Evolutionary conservation across 1,284 basidiomycete species (phyloP).

Genomic region (Moesziomyces sp.): DNA sequence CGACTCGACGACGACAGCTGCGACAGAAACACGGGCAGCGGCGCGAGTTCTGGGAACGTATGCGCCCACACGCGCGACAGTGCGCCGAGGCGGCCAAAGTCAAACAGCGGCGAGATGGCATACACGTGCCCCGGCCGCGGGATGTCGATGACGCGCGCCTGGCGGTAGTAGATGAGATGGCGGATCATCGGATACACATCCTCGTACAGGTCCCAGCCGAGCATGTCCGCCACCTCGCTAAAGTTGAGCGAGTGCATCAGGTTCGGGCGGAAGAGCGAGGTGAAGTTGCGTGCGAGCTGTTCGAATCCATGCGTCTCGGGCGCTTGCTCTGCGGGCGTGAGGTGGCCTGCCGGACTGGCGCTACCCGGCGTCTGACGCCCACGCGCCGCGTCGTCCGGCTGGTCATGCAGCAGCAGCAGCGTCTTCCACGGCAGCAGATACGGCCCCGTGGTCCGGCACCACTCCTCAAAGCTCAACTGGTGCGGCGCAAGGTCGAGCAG

Average conservation of each 20-base stretch:
- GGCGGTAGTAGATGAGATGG: conserved; percentile 87
- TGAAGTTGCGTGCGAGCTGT: conserved; percentile 44
- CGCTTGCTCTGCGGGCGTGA: conserved; percentile 4
- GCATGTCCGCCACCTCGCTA: conserved; percentile 82
- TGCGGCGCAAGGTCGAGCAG: conserved; percentile 21
- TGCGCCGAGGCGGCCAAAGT: conserved; percentile 72
- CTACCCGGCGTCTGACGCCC: conserved; percentile 11
- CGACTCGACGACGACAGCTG: conserved; percentile 41
- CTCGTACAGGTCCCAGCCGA: conserved; percentile 86
- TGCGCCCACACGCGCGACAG: conserved; percentile 76
- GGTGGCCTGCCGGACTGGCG: conserved; percentile 13
- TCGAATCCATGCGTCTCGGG: conserved; percentile 48
- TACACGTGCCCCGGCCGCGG: conserved; percentile 87
- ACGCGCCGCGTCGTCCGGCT: conserved; percentile 19
- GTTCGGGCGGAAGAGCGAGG: conserved; percentile 35
- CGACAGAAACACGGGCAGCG: conserved; percentile 70
- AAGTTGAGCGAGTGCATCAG: conserved; percentile 72
- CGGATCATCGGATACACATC: conserved; percentile 88
- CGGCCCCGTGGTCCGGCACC: conserved; percentile 71
- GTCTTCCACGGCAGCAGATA: conserved; percentile 91
- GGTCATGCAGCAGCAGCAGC: conserved; percentile 75
- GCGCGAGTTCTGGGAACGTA: conserved; percentile 77
- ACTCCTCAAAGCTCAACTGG: conserved; percentile 54
- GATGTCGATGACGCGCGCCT: conserved; percentile 87
- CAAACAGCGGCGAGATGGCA: conserved; percentile 69